phyloP scores from a whole-genome alignment of 331 rosid genomes.

The Quercus phellos region DNA sequence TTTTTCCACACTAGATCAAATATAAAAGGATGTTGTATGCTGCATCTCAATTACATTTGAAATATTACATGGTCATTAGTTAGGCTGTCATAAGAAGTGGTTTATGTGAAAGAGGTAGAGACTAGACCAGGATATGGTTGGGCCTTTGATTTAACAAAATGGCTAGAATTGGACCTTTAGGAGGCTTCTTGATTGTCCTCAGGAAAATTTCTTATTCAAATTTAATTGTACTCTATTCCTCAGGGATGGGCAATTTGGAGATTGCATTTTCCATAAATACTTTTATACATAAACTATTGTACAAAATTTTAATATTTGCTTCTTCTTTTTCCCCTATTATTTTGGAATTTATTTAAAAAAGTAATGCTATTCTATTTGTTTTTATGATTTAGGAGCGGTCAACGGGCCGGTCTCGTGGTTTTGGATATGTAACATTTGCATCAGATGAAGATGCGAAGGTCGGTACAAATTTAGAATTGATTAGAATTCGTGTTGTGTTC shows the following conservation, averaged over 20 bases:
- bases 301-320: neutral
- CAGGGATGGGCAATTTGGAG: neutral
- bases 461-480: neutral
- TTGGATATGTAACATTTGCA: slow-evolving; percentile 92
- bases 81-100: neutral
- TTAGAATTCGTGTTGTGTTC: neutral
- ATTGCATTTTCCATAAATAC: neutral
- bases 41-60: too few species aligned
- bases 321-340: neutral
- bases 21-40: too few species aligned
- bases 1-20: neutral
- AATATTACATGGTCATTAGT: too few species aligned
- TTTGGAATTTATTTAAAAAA: neutral
- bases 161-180: neutral
- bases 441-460: slow-evolving; percentile 93
- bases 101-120: neutral
- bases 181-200: neutral
- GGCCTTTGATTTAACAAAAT: neutral
- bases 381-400: slow-evolving; percentile 67
- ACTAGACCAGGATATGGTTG: neutral
- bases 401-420: slow-evolving; percentile 94
- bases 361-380: slow-evolving; percentile 3
- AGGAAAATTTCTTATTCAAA: neutral
- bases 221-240: neutral
- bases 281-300: neutral